Percentiles rank a stretch among this genome's conserved stretches.
Evolutionary conservation across 2,329 filamentous ascomycete species (phyloP).

Genomic region (Aplosporella prunicola): DNA sequence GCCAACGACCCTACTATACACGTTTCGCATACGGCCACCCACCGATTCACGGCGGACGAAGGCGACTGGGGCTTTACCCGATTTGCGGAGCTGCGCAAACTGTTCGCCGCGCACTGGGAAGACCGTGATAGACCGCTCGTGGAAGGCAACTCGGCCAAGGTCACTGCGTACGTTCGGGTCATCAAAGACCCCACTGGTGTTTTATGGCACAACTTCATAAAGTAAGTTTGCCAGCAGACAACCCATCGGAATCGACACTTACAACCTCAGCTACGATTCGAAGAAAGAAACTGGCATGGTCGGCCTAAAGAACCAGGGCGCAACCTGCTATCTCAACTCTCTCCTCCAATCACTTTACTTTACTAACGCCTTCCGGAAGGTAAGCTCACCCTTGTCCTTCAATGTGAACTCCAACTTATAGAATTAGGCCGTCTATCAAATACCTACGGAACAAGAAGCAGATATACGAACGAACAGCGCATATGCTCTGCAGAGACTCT

Average conservation of each 20-base stretch:
- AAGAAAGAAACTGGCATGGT: constrained; percentile 98
- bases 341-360: constrained; percentile 39
- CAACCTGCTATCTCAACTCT: constrained; percentile 49
- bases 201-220: constrained; percentile 82
- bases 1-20: constrained; percentile 82
- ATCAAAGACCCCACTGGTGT: constrained; percentile 84
- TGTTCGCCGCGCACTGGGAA: constrained; percentile 74
- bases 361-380: constrained; percentile 85
- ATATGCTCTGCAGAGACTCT: constrained; percentile 85
- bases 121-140: constrained; percentile 59
- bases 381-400: constrained; percentile 31
- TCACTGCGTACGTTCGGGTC: constrained; percentile 73
- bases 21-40: constrained; percentile 68
- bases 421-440: constrained; percentile 96
- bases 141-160: constrained; percentile 66
- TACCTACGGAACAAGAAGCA: constrained; percentile 80
- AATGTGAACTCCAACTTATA: constrained; percentile 31
- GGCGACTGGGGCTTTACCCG: constrained; percentile 99
- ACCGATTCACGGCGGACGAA: constrained; percentile 92
- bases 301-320: constrained; percentile 91
- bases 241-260: background rate
- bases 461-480: constrained; percentile 71
- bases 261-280: constrained; percentile 81
- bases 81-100: constrained; percentile 77
- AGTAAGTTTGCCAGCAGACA: no score